These are phyloP conservation scores for Nakaseomyces bracarensis DNA, from an alignment of 1,139 yeast genomes.

Conservation along the genomic window DNA sequence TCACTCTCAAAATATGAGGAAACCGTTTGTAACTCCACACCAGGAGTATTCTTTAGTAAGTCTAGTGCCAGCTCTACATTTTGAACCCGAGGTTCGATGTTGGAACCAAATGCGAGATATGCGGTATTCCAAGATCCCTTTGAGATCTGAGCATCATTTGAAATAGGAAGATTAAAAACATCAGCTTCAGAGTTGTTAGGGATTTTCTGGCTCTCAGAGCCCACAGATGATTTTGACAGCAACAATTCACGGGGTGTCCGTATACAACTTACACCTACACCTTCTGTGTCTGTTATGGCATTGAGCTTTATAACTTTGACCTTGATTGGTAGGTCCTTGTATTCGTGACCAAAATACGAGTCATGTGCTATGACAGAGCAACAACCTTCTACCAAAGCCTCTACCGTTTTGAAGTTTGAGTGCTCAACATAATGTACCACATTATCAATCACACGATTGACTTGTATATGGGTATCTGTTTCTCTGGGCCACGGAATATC, in stretches of 20 bases:
- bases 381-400: constrained; percentile 73
- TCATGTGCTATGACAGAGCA: constrained; percentile 51
- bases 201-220: not conserved
- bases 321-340: constrained; percentile 34
- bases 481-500: constrained; percentile 37
- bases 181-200: not conserved
- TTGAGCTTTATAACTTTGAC: constrained; percentile 77
- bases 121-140: constrained; percentile 41
- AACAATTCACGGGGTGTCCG: constrained; percentile 38
- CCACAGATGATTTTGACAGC: not conserved
- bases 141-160: constrained; percentile 5
- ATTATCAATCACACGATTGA: constrained; percentile 37
- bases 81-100: constrained; percentile 60
- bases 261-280: constrained; percentile 76
- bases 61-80: constrained; percentile 55
- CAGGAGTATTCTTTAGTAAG: constrained; percentile 37
- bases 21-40: constrained; percentile 44
- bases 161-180: constrained; percentile 27
- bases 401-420: constrained; percentile 83
- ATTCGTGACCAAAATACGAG: constrained; percentile 12
- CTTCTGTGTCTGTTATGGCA: constrained; percentile 78
- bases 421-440: constrained; percentile 55
- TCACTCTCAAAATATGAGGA: constrained; percentile 80
- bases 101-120: constrained; percentile 84
- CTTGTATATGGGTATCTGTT: constrained; percentile 17